A percentile compares a stretch with the other conserved stretches of the same genome.
These are phyloP conservation scores for Colletotrichum spinosum DNA, from an alignment of 2,329 filamentous ascomycete genomes.

Conservation along the genomic window DNA sequence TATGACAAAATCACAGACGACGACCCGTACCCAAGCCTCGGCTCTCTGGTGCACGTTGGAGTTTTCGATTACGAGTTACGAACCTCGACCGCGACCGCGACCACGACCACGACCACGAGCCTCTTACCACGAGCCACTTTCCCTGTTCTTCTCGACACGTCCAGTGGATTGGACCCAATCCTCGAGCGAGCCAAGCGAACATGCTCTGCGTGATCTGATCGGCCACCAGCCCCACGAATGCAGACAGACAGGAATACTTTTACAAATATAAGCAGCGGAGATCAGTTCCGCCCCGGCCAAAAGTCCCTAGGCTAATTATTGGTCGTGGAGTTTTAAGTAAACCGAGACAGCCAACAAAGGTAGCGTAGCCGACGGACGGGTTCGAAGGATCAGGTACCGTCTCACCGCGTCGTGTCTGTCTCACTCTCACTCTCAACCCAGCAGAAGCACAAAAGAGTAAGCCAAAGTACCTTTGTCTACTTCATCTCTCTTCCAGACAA, in stretches of 20 bases:
- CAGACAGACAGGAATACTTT: conserved; percentile 10
- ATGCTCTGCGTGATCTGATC: conserved; percentile 1
- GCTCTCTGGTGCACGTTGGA: too few relatives aligned
- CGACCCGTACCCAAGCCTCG: too few relatives aligned
- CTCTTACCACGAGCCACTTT: not conserved
- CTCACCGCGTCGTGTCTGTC: not conserved
- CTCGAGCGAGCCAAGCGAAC: too few relatives aligned
- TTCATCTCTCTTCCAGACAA: too few relatives aligned
- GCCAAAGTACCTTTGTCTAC: too few relatives aligned
- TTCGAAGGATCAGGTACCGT: conserved; percentile 22
- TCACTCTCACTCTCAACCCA: too few relatives aligned
- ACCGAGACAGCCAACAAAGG: not conserved
- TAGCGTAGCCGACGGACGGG: not conserved
- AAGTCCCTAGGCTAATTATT: conserved; percentile 16
- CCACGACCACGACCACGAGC: not conserved
- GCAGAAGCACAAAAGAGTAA: too few relatives aligned
- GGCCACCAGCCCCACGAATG: conserved; percentile 19
- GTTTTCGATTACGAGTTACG: too few relatives aligned
- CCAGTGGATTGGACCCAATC: too few relatives aligned
- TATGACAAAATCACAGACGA: too few relatives aligned
- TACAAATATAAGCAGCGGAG: conserved; percentile 26
- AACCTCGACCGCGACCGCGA: too few relatives aligned
- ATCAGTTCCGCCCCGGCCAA: conserved; percentile 19
- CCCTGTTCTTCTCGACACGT: too few relatives aligned
- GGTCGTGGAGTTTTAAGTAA: not conserved